A percentile compares a stretch with the other conserved stretches of the same genome.
These are phyloP conservation scores for Kodamaea jinghongensis DNA, from an alignment of 805 yeast species.

Conservation along the genomic window DNA sequence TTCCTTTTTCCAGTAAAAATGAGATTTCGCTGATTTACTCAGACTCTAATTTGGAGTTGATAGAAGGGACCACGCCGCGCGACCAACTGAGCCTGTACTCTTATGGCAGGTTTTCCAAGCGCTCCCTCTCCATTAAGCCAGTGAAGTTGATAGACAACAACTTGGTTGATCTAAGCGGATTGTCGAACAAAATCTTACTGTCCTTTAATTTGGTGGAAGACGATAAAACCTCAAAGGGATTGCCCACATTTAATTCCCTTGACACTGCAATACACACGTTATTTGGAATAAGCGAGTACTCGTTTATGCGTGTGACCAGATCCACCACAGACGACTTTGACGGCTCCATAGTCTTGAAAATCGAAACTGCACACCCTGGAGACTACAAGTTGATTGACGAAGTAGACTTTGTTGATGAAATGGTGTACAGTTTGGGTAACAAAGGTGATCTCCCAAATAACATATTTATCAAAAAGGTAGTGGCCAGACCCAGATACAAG, in stretches of 20 bases:
- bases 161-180: constrained; percentile 35
- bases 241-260: constrained; percentile 40
- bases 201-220: constrained; percentile 20
- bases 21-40: constrained; percentile 14
- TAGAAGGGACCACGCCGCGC: constrained; percentile 3
- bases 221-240: constrained; percentile 10
- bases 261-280: constrained; percentile 45
- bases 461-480: constrained; percentile 51
- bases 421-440: constrained; percentile 38
- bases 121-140: constrained; percentile 19
- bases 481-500: constrained; percentile 63
- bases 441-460: constrained; percentile 45
- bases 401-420: constrained; percentile 38
- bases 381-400: constrained; percentile 50
- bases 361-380: constrained; percentile 57
- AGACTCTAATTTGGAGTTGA: constrained; percentile 1
- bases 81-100: not conserved
- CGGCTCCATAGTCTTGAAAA: constrained; percentile 50
- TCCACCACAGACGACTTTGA: constrained; percentile 52
- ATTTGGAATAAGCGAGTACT: constrained; percentile 41
- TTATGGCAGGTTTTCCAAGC: constrained; percentile 1
- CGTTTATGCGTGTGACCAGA: constrained; percentile 51
- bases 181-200: constrained; percentile 37
- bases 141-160: constrained; percentile 40
- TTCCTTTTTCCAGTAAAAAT: constrained; percentile 31